Evolutionary conservation across 371 early-diverging fungal species (phyloP).

Genomic region (Apophysomyces sp.): DNA sequence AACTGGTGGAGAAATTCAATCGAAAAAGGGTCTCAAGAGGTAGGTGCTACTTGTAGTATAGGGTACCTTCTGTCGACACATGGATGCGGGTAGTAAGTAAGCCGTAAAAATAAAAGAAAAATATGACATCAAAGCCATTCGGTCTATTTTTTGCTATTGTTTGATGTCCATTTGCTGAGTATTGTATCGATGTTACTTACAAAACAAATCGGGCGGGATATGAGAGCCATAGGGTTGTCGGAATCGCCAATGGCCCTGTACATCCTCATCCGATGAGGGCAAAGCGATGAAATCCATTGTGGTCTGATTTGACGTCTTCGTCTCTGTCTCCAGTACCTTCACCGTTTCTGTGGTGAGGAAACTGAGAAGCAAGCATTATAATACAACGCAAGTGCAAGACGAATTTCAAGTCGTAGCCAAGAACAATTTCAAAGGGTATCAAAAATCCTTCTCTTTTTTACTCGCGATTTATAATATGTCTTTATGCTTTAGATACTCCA

Average conservation of each 20-base stretch:
- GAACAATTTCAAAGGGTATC: too few species aligned
- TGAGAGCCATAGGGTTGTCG: neutral
- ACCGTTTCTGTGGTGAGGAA: neutral
- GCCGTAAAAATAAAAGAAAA: neutral
- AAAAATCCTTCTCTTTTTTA: too few species aligned
- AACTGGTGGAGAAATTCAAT: too few species aligned
- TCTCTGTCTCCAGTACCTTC: neutral
- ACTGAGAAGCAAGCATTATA: neutral
- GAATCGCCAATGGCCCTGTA: neutral
- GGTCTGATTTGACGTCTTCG: neutral
- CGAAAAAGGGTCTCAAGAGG: too few species aligned
- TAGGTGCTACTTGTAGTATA: too few species aligned
- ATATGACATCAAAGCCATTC: neutral
- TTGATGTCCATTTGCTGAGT: neutral
- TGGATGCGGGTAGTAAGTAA: too few species aligned
- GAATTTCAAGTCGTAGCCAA: too few species aligned
- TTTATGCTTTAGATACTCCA: too few species aligned
- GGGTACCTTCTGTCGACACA: too few species aligned
- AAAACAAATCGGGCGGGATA: conserved; percentile 1
- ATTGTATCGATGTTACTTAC: neutral
- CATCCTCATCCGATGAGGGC: conserved; percentile 1
- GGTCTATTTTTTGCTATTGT: neutral
- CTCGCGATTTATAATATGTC: too few species aligned
- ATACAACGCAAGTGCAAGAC: neutral
- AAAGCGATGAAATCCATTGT: neutral